These are phyloP conservation scores for Neurospora africana DNA, from an alignment of 495 filamentous ascomycete genomes.

Conservation along the genomic window DNA sequence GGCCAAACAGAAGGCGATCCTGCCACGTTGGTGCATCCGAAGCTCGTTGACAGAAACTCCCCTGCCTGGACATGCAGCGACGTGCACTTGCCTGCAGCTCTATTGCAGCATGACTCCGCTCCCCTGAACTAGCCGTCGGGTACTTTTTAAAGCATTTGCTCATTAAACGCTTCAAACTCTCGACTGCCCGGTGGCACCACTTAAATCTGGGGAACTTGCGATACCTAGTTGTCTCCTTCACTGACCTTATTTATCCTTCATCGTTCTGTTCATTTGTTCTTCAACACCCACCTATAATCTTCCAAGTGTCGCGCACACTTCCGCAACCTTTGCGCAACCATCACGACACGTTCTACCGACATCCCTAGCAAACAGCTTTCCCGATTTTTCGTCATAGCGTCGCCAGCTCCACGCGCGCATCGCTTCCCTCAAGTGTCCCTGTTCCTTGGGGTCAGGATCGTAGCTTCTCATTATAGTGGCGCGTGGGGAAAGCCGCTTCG, in stretches of 20 bases:
- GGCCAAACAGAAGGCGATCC: background rate
- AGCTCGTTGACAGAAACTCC: background rate
- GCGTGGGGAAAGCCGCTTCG: background rate
- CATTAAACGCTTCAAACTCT: background rate
- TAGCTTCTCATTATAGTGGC: background rate
- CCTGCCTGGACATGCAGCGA: background rate
- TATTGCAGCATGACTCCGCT: background rate
- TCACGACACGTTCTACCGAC: background rate
- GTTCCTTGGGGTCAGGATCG: background rate
- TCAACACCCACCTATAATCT: background rate
- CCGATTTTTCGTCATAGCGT: background rate
- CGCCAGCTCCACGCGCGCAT: background rate
- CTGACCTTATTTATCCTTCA: background rate
- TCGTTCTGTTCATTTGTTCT: background rate
- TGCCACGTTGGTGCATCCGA: background rate
- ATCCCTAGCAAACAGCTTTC: background rate
- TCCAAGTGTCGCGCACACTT: background rate
- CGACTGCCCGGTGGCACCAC: background rate
- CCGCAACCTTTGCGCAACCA: background rate
- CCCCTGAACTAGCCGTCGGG: background rate
- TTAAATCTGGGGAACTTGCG: background rate
- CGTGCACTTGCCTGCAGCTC: background rate
- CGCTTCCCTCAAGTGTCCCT: background rate
- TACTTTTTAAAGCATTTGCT: background rate
- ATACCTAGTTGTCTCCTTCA: background rate